A percentile compares a stretch with the other conserved stretches of the same genome.
Evolutionary conservation across 768 basidiomycete species (phyloP).

Genomic region (Sutorius australiensis): DNA sequence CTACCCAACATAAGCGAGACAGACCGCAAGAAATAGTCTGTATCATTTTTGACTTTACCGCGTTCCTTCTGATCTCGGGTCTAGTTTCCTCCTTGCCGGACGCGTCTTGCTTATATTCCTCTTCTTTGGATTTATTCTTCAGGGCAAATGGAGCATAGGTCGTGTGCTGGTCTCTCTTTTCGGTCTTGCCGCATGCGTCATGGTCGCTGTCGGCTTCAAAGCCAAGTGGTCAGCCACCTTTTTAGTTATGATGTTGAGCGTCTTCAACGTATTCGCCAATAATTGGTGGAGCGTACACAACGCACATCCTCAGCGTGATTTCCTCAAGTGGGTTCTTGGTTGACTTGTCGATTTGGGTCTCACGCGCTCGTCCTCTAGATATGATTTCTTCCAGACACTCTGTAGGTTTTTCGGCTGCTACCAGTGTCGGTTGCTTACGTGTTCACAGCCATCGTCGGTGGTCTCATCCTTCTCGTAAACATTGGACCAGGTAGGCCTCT

Average conservation of each 20-base stretch:
- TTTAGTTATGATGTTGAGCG: constrained; percentile 84
- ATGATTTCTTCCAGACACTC: constrained; percentile 99
- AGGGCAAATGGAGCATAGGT: constrained; percentile 85
- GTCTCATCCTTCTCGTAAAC: constrained; percentile 94
- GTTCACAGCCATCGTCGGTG: constrained; percentile 82
- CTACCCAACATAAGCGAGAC: constrained; percentile 88
- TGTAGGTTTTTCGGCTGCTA: constrained; percentile 37
- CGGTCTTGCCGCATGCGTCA: constrained; percentile 87
- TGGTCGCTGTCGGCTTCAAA: constrained; percentile 99
- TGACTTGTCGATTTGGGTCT: not conserved
- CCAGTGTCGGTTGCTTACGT: constrained; percentile 7
- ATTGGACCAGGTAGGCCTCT: constrained; percentile 80
- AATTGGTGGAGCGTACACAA: constrained; percentile 97
- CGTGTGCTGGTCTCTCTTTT: constrained; percentile 86
- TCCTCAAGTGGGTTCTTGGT: constrained; percentile 77
- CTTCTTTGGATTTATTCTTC: constrained; percentile 95
- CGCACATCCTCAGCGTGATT: constrained; percentile 93
- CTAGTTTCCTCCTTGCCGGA: constrained; percentile 93
- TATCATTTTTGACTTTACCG: constrained; percentile 4
- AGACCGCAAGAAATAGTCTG: constrained; percentile 97
- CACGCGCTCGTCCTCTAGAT: constrained; percentile 47
- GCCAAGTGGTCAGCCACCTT: constrained; percentile 98
- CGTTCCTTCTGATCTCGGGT: constrained; percentile 1
- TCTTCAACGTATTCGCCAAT: constrained; percentile 98
- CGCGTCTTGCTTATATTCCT: constrained; percentile 98